Evolutionary conservation across 148 eudicot genomes (phyloP).

Genomic region (Chenopodium berlandieri): DNA sequence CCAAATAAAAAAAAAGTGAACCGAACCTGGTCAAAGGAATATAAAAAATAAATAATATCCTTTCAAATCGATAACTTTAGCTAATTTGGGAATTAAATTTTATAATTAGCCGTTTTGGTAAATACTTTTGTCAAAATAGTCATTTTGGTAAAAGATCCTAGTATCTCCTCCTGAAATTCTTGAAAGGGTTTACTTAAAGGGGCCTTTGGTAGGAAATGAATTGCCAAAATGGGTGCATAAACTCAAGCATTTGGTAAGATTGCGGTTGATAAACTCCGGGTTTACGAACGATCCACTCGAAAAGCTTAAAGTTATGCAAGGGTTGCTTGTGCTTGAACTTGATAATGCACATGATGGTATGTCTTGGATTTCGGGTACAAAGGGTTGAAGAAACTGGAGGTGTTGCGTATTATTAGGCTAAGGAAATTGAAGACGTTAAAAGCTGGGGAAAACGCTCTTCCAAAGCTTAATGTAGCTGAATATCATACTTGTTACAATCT

Average conservation of each 20-base stretch:
- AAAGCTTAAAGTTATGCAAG: neutral
- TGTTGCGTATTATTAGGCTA: neutral
- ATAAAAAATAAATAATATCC: too few relatives aligned
- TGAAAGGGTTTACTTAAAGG: neutral
- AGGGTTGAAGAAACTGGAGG: neutral
- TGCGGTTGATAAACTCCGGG: neutral
- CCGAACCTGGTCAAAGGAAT: too few relatives aligned
- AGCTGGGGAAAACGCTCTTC: neutral
- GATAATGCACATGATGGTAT: slow-evolving; percentile 2
- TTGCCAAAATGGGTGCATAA: neutral
- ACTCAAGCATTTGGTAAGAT: neutral
- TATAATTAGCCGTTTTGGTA: too few relatives aligned
- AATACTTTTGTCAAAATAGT: too few relatives aligned
- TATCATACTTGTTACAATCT: neutral
- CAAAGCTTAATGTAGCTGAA: neutral
- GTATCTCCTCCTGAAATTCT: neutral
- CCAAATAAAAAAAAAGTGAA: too few relatives aligned
- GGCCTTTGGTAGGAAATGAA: neutral
- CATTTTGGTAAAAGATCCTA: too few relatives aligned
- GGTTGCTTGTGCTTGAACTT: slow-evolving; percentile 1
- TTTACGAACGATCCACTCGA: neutral
- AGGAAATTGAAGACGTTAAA: neutral
- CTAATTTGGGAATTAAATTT: too few relatives aligned
- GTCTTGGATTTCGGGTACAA: neutral
- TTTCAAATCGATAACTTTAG: too few relatives aligned